phyloP scores from a whole-genome alignment of 2,329 filamentous ascomycete species.

The Xylariaceae sp. region DNA sequence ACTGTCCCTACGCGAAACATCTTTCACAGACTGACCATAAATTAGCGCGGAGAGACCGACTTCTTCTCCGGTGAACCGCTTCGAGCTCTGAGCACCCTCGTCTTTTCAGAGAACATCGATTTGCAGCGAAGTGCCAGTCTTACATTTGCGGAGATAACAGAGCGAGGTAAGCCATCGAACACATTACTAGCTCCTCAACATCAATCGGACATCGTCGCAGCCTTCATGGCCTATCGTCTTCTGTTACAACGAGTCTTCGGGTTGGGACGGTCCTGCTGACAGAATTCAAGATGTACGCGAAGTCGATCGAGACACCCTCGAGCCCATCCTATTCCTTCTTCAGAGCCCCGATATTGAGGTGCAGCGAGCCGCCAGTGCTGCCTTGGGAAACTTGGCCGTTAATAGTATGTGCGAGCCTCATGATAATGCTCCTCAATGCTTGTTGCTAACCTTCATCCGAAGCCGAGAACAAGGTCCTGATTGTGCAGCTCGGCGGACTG shows the following conservation, averaged over 20 bases:
- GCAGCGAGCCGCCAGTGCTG: constrained; percentile 91
- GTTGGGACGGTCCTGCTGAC: constrained; percentile 9
- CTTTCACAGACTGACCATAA: constrained; percentile 29
- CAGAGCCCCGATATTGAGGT: constrained; percentile 96
- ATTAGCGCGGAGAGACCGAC: constrained; percentile 87
- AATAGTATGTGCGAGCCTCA: constrained; percentile 65
- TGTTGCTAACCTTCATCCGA: constrained; percentile 15
- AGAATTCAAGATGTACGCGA: constrained; percentile 75
- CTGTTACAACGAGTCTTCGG: neutral
- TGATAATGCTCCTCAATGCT: neutral
- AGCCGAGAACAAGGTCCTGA: constrained; percentile 98
- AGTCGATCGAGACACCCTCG: constrained; percentile 89
- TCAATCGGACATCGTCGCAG: neutral
- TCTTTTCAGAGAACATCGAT: constrained; percentile 98
- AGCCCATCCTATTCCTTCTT: constrained; percentile 90
- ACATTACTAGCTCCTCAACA: neutral
- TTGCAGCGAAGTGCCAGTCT: constrained; percentile 94
- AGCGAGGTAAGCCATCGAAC: constrained; percentile 63
- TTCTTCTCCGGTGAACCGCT: constrained; percentile 97
- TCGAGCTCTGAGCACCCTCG: constrained; percentile 86
- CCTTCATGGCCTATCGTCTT: neutral
- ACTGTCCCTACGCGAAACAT: neutral
- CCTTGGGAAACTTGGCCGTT: constrained; percentile 90
- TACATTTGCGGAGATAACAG: constrained; percentile 98
- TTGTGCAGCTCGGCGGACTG: constrained; percentile 86